Percentiles rank a stretch among this genome's conserved stretches.
These are phyloP conservation scores for Blastomyces silverae DNA, from an alignment of 2,329 filamentous ascomycete genomes.

Conservation along the genomic window DNA sequence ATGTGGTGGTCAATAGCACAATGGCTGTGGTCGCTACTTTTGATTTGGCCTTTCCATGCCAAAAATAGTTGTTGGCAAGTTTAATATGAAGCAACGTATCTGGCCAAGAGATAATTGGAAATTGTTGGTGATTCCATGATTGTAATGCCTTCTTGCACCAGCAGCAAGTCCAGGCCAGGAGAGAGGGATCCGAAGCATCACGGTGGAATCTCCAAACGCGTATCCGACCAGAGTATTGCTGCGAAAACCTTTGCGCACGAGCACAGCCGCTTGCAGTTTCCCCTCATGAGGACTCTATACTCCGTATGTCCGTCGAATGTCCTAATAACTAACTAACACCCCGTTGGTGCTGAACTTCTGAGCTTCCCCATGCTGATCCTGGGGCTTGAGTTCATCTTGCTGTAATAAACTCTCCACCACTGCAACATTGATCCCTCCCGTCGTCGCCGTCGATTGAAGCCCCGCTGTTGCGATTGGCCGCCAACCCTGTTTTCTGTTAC, in stretches of 20 bases:
- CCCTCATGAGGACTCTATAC: neutral
- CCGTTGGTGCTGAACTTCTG: neutral
- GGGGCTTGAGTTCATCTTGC: neutral
- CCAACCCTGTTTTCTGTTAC: conserved; percentile 33
- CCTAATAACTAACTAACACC: neutral
- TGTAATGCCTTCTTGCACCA: neutral
- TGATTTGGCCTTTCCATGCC: neutral
- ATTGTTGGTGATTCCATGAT: neutral
- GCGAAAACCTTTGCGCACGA: neutral
- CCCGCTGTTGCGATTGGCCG: conserved; percentile 27
- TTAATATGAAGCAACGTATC: neutral
- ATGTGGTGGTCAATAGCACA: neutral
- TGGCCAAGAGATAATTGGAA: neutral
- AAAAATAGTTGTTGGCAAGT: no score
- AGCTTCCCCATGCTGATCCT: neutral
- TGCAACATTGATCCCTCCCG: conserved; percentile 2
- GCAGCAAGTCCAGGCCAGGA: neutral
- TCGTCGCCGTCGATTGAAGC: no score
- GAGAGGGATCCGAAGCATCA: no score
- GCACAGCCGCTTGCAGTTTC: neutral
- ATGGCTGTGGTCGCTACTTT: neutral
- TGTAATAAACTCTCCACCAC: neutral
- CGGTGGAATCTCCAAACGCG: no score
- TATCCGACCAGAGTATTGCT: neutral
- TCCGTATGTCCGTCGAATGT: no score